Conservation (phyloP, 2,329 filamentous ascomycete species). For the Colletotrichum siamense region DNA sequence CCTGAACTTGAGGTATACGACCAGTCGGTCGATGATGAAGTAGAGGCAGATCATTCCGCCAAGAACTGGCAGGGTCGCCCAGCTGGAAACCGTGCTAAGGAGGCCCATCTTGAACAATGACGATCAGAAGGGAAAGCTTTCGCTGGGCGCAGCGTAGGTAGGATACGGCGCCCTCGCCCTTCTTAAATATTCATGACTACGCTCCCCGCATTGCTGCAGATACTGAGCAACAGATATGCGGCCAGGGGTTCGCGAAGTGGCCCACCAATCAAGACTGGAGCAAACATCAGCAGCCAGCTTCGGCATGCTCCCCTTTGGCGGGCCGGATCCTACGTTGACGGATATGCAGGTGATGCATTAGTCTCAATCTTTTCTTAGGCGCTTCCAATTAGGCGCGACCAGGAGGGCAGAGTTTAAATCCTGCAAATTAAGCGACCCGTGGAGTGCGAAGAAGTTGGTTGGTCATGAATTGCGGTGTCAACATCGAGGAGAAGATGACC, state of each 20-base stretch:
- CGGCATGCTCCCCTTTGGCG: background rate
- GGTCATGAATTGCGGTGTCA: background rate
- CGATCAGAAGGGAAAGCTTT: no score
- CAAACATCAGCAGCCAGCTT: background rate
- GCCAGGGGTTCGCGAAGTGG: background rate
- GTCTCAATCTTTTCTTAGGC: background rate
- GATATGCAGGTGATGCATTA: background rate
- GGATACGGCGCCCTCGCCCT: background rate
- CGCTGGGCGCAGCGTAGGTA: background rate
- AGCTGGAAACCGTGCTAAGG: background rate
- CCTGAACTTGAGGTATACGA: slow-evolving; percentile 20
- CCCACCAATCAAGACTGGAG: background rate
- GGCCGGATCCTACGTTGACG: background rate
- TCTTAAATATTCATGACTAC: background rate
- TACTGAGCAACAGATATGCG: background rate
- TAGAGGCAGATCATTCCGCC: background rate
- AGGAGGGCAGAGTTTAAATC: background rate
- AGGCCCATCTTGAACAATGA: background rate
- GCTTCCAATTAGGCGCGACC: background rate
- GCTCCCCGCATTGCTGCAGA: no score
- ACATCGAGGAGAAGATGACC: background rate
- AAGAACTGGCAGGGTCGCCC: background rate
- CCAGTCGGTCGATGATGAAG: background rate
- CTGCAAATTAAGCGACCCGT: no score
- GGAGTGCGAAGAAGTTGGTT: background rate